Conservation (phyloP, 2,329 filamentous ascomycete genomes). For the Pseudodiploospora longispora region DNA sequence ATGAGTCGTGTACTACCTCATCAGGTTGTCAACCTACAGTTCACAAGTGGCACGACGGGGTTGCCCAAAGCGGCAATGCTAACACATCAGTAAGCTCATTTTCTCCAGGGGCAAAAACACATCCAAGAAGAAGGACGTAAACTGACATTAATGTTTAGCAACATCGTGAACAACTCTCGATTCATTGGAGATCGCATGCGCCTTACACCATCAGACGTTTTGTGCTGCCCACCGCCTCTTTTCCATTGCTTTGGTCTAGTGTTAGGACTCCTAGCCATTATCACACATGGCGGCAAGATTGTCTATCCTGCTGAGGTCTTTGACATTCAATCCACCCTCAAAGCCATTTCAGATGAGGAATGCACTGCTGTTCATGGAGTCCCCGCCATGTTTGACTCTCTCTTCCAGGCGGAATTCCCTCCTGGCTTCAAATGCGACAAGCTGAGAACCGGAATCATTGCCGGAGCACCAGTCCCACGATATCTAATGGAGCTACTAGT, state of each 20-base stretch:
- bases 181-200: constrained; percentile 70
- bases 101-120: not conserved
- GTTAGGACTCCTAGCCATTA: constrained; percentile 61
- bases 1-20: constrained; percentile 51
- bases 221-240: constrained; percentile 75
- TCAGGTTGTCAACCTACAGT: constrained; percentile 66
- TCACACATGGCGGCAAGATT: constrained; percentile 69
- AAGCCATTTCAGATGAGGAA: constrained; percentile 56
- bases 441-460: constrained; percentile 70
- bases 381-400: constrained; percentile 74
- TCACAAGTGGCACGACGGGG: constrained; percentile 68
- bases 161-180: constrained; percentile 56
- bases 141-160: constrained; percentile 26
- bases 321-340: constrained; percentile 56
- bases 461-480: constrained; percentile 67
- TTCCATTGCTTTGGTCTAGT: constrained; percentile 85
- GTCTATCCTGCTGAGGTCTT: constrained; percentile 72
- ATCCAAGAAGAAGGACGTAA: not conserved
- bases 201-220: constrained; percentile 54
- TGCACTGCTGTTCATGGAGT: constrained; percentile 75
- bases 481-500: constrained; percentile 68
- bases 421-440: constrained; percentile 37
- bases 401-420: constrained; percentile 39
- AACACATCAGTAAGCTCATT: constrained; percentile 51
- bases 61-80: constrained; percentile 68